Evolutionary conservation across 176 grass and related monocot species (phyloP).

Genomic region (Oryza australiensis): DNA sequence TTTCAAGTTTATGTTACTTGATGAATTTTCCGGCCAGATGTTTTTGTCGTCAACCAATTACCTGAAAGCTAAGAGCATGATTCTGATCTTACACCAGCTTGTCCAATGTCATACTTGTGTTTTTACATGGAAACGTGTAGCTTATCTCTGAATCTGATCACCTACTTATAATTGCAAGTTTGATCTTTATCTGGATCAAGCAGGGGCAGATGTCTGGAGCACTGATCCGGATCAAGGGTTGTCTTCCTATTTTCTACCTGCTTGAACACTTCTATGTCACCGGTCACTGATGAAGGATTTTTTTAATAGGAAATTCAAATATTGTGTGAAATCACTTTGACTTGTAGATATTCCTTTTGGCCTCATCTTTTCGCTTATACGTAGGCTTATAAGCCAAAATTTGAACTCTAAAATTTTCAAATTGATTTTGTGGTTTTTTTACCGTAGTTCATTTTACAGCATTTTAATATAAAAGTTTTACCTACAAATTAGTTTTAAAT

Average conservation of each 20-base stretch:
- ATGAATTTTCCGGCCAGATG: slow-evolving; percentile 7
- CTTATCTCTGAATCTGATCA: background rate
- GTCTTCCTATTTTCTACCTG: background rate
- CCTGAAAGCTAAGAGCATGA: background rate
- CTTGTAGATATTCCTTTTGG: too few species aligned
- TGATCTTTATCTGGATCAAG: background rate
- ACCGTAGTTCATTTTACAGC: too few species aligned
- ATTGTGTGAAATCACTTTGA: background rate
- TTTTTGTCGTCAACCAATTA: slow-evolving; percentile 16
- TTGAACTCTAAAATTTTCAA: too few species aligned
- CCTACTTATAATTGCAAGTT: background rate
- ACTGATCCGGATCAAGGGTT: too few species aligned
- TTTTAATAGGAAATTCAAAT: background rate
- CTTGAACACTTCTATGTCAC: too few species aligned
- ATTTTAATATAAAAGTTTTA: too few species aligned
- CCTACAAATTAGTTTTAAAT: too few species aligned
- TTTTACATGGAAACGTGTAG: slow-evolving; percentile 10
- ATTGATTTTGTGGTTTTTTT: too few species aligned
- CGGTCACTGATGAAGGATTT: too few species aligned
- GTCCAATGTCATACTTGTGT: background rate
- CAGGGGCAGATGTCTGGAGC: too few species aligned
- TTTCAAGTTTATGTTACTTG: slow-evolving; percentile 18
- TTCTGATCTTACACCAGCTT: background rate
- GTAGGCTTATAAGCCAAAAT: too few species aligned
- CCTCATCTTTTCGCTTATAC: too few species aligned